Evolutionary conservation across 1,139 yeast genomes (phyloP), one percentile per base, ranked within the genome.

Genomic region (Nakaseomyces nivariensis): DNA sequence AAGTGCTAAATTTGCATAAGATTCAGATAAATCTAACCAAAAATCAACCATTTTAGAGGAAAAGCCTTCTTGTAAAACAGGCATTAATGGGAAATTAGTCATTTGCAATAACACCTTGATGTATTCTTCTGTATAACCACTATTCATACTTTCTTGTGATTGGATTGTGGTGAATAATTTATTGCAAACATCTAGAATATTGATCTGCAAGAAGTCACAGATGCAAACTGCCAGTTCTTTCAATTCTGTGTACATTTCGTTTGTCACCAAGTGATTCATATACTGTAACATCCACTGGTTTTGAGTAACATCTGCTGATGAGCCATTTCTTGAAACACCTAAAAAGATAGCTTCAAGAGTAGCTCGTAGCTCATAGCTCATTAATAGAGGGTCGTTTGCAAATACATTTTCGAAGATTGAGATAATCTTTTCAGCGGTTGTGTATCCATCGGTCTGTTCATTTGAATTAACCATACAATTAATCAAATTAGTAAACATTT

Each of bases 11-110:
- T 68, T 60, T 11, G 63, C 55, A 29, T 63, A 78, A 1, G 78
- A 74, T 54, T 85, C 94, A 8, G 83, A 79, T 49, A 85, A 72
- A 51, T 81, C 83, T 49, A 78, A 77, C 97, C 97, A 92, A 61
- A 89, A 87, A 49, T 81, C 81, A 4, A 86, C 71, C 56, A 88
- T 72, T 50, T 81, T 82, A 43, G 75, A 78, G 13, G 95, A 83
- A 10, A 85, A 69, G 13, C 68, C 68, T 62, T 90, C 96, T 29
- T 87, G 90, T 0, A 72, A 67, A 1, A 83, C 73, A 0, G 95
- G 85, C 4, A 68, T 58, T 0, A 84, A 81, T 0, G 83, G 82
- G 47, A 77, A 74, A 49, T 75, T 73, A 0, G 95, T 79, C 47
- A 89, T 66, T 40, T 72, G 72, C 27, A 84, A 55, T 10, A 86